Base-by-base conservation (phyloP, 495 filamentous ascomycete genomes). In the Zalerion maritima region DNA sequence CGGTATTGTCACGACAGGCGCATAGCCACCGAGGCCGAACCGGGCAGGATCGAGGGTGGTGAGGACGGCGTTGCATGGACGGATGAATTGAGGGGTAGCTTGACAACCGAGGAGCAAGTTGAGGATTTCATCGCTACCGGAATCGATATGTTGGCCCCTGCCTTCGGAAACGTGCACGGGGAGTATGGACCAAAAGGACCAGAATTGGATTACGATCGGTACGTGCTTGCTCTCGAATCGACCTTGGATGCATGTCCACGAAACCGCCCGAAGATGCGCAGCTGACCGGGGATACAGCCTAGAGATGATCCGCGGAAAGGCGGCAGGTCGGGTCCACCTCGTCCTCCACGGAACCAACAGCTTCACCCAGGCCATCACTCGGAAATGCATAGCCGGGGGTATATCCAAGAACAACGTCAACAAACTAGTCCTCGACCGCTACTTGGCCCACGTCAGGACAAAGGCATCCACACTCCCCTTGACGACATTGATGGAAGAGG, bases 161-260 rank as follows among this genome's bases (percentile, higher is more conserved):
- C 80, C 6, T 87, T 91, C 50, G 81, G 81, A 3, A 87, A 87
- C 47, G 77, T 91, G 21, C 81, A 87, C 57, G 81, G 82, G 4
- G 71, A 76, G 41, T 91, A 87, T 52, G 81, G 80, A 0, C 70
- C 74, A 0, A 50, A 75, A 7, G 81, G 80, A 0, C 77, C 82
- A 15, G 68, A 68, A 57, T 45, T 83, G 22, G 78, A 84, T 48
- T 85, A 77, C 52, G 73, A 77, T 17, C 58, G 78, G n/a, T n/a
- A n/a, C n/a, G n/a, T n/a, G n/a, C n/a, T n/a, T n/a, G n/a, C n/a
- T n/a, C n/a, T n/a, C 21, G n/a, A n/a, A n/a, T n/a, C n/a, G n/a
- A n/a, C n/a, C n/a, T n/a, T n/a, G n/a, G n/a, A n/a, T n/a, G n/a
- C n/a, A n/a, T n/a, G n/a, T n/a, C n/a, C n/a, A n/a, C n/a, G n/a